Conservation (phyloP, 768 basidiomycete species). For the Suillus discolor region DNA sequence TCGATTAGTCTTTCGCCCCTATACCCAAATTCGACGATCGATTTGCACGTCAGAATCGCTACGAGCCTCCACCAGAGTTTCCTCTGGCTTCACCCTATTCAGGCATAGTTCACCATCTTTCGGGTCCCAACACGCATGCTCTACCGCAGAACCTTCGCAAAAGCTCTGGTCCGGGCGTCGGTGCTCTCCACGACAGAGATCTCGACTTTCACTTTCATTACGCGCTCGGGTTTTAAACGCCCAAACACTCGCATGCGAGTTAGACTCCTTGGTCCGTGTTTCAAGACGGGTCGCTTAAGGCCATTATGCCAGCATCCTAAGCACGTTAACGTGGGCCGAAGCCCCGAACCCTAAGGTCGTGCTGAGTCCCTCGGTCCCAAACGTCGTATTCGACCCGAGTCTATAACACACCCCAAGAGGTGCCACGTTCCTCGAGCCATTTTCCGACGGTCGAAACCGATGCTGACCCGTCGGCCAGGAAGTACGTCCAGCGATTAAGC, state of each 20-base stretch:
- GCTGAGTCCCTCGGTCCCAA: constrained; percentile 67
- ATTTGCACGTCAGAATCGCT: constrained; percentile 97
- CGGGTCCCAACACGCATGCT: constrained; percentile 86
- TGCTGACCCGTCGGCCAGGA: constrained; percentile 63
- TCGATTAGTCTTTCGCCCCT: constrained; percentile 97
- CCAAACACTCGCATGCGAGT: constrained; percentile 81
- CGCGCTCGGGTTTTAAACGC: constrained; percentile 65
- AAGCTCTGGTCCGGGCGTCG: constrained; percentile 76
- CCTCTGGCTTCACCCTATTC: constrained; percentile 93
- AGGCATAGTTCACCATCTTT: constrained; percentile 91
- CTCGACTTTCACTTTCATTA: constrained; percentile 75
- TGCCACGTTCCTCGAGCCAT: constrained; percentile 64
- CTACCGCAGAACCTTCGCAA: constrained; percentile 75
- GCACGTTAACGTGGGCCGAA: constrained; percentile 53
- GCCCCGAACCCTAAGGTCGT: constrained; percentile 52
- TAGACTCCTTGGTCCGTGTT: constrained; percentile 88
- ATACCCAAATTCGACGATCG: constrained; percentile 95
- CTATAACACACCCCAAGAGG: constrained; percentile 67
- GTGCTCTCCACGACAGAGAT: constrained; percentile 66
- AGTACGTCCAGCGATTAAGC: constrained; percentile 47
- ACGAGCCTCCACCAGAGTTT: constrained; percentile 96
- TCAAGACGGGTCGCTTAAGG: constrained; percentile 82
- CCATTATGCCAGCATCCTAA: constrained; percentile 79
- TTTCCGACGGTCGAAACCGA: constrained; percentile 64
- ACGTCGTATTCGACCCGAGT: constrained; percentile 52